phyloP scores from a whole-genome alignment of 352 stramenopile genomes.

The Pythium angustatum region DNA sequence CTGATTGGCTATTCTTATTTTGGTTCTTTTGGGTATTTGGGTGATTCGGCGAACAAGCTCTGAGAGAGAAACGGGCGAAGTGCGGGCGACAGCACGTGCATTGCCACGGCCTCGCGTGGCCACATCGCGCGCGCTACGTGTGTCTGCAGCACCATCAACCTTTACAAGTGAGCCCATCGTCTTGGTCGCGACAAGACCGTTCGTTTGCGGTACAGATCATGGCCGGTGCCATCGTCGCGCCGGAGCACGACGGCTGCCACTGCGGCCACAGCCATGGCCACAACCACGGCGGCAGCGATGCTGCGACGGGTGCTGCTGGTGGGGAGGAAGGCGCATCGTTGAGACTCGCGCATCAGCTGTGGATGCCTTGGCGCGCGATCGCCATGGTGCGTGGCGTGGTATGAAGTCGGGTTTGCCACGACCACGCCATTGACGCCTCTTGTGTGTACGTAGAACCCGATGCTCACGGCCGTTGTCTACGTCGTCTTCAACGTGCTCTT shows the following conservation, averaged over 20 bases:
- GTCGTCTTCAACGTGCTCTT: conserved; percentile 59
- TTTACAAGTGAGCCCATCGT: background rate
- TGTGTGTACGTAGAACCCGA: conserved; percentile 46
- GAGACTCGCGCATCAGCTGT: conserved; percentile 62
- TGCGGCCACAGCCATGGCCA: conserved; percentile 39
- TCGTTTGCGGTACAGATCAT: conserved; percentile 4
- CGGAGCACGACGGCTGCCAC: conserved; percentile 29
- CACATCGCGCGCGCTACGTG: too few species aligned
- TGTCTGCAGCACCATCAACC: too few species aligned
- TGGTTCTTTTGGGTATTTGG: conserved; percentile 9
- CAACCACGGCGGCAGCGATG: background rate
- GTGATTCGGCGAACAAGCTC: background rate
- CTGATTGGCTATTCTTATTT: conserved; percentile 19
- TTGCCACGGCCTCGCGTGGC: background rate
- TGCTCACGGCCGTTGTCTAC: conserved; percentile 53
- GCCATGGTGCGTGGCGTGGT: conserved; percentile 53
- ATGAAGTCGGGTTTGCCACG: too few species aligned
- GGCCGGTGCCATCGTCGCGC: conserved; percentile 26
- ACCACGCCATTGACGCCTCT: too few species aligned
- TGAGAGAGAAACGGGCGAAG: conserved; percentile 31
- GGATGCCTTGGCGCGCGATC: conserved; percentile 67
- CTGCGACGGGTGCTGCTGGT: too few species aligned
- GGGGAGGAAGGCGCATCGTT: conserved; percentile 3
- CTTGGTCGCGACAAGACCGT: background rate
- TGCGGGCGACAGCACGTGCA: background rate